A percentile compares a stretch with the other conserved stretches of the same genome.
Evolutionary conservation across 2,329 filamentous ascomycete genomes (phyloP).

Genomic region (Thielaviopsis punctulata): DNA sequence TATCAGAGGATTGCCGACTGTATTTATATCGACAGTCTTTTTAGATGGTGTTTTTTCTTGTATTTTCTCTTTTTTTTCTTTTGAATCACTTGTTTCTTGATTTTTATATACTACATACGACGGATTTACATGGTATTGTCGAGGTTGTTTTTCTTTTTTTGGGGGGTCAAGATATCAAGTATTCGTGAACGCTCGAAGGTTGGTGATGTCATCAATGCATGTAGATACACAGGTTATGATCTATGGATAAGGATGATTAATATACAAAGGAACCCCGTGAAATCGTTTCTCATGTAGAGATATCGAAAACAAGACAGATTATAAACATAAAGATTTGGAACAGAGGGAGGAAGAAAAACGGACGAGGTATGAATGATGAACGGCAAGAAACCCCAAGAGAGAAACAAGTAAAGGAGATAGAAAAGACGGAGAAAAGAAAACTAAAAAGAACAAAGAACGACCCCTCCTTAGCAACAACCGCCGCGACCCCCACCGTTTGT

Average conservation of each 20-base stretch:
- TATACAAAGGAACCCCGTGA: too few relatives aligned
- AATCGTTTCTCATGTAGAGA: too few relatives aligned
- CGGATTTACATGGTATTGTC: not conserved
- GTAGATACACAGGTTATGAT: too few relatives aligned
- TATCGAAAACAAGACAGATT: not conserved
- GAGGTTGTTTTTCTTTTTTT: too few relatives aligned
- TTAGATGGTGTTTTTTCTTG: not conserved
- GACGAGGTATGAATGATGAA: not conserved
- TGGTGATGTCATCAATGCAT: too few relatives aligned
- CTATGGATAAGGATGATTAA: too few relatives aligned
- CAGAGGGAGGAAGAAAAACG: not conserved
- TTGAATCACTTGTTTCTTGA: too few relatives aligned
- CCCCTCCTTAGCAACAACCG: conserved; percentile 29
- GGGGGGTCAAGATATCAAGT: too few relatives aligned
- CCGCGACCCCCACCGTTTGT: conserved; percentile 23
- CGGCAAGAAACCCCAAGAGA: not conserved
- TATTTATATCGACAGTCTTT: not conserved
- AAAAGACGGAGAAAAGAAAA: not conserved
- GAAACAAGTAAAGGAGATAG: not conserved
- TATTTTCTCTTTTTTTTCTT: not conserved
- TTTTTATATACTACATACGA: not conserved
- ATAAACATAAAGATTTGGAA: not conserved
- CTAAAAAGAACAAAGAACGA: not conserved
- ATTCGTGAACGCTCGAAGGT: too few relatives aligned
- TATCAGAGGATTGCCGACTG: not conserved